Conservation (phyloP, 179 eudicot genomes). For the Spinacia oleracea region DNA sequence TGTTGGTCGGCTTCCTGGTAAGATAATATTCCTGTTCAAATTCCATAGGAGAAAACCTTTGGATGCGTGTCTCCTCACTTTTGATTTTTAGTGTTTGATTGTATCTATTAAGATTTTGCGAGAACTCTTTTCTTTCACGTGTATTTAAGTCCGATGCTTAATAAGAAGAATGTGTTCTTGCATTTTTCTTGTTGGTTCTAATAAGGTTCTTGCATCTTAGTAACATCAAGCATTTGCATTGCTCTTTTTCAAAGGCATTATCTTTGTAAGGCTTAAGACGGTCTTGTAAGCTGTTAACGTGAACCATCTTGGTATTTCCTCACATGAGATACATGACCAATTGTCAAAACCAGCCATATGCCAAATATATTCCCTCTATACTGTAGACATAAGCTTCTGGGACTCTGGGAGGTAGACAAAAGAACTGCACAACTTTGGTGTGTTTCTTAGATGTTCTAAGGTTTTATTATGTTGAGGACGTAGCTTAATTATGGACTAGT, state of each 20-base stretch:
- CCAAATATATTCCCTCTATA: conserved; percentile 8
- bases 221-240: not conserved
- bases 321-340: not conserved
- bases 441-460: too few species aligned
- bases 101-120: not conserved
- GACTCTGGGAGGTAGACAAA: too few species aligned
- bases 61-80: not conserved
- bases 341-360: not conserved
- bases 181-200: not conserved
- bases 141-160: too few species aligned
- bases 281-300: not conserved
- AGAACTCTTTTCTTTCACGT: too few species aligned
- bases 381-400: too few species aligned
- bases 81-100: not conserved
- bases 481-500: too few species aligned
- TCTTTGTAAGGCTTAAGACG: not conserved
- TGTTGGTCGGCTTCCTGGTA: conserved; percentile 81
- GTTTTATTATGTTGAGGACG: too few species aligned
- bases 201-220: not conserved
- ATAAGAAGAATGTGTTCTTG: too few species aligned
- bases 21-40: conserved; percentile 13
- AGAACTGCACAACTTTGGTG: not conserved
- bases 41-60: not conserved
- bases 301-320: not conserved
- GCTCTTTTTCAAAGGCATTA: not conserved